These are phyloP conservation scores for Gossypium anomalum DNA, from an alignment of 345 rosid genomes.

Conservation along the genomic window DNA sequence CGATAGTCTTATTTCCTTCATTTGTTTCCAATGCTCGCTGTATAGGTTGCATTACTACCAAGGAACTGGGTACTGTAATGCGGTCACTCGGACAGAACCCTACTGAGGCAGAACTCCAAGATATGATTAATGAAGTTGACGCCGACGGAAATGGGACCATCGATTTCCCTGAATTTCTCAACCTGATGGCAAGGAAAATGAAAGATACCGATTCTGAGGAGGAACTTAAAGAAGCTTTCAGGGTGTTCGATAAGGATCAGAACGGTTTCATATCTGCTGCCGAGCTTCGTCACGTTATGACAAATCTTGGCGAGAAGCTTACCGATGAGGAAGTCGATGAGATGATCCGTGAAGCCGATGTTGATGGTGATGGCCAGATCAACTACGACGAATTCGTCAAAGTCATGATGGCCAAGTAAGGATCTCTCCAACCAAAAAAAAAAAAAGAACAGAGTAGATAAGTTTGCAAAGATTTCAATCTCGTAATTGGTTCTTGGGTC, in stretches of 20 bases:
- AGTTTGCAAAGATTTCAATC: slow-evolving; percentile 17
- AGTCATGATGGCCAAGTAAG: slow-evolving; percentile 25
- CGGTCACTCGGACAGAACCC: slow-evolving; percentile 23
- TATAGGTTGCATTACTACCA: slow-evolving; percentile 24
- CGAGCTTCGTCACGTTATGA: slow-evolving; percentile 24
- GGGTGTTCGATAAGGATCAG: slow-evolving; percentile 24
- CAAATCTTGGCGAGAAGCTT: slow-evolving; percentile 23
- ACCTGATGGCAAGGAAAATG: slow-evolving; percentile 24
- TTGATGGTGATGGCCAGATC: slow-evolving; percentile 23
- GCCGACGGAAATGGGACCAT: slow-evolving; percentile 23
- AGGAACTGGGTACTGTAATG: slow-evolving; percentile 23
- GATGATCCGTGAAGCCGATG: slow-evolving; percentile 22
- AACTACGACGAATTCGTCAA: slow-evolving; percentile 23
- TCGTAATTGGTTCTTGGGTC: slow-evolving; percentile 12
- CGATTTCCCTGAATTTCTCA: slow-evolving; percentile 22
- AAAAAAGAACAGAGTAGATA: slow-evolving; percentile 17
- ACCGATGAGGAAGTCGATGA: slow-evolving; percentile 25
- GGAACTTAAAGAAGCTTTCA: slow-evolving; percentile 23
- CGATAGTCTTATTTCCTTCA: background rate
- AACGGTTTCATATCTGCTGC: slow-evolving; percentile 24
- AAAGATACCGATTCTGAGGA: slow-evolving; percentile 21
- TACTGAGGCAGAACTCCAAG: slow-evolving; percentile 24
- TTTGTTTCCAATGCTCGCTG: background rate
- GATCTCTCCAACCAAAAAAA: background rate
- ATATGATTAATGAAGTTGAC: slow-evolving; percentile 22